A percentile compares a stretch with the other conserved stretches of the same genome.
Conservation (phyloP, 768 basidiomycete species). For the Tylopilus felleus region DNA sequence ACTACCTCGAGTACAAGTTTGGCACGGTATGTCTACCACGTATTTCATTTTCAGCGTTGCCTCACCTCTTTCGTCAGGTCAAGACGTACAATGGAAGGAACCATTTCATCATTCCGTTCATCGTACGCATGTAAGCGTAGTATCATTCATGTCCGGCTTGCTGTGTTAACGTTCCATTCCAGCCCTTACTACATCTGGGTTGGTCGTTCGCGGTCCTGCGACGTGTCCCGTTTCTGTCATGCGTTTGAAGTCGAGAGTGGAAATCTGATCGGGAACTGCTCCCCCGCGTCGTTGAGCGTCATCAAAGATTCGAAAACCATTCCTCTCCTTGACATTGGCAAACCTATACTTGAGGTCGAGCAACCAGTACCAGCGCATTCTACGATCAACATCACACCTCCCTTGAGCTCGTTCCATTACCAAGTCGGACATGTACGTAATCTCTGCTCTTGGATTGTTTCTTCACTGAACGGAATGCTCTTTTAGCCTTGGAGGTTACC, state of each 20-base stretch:
- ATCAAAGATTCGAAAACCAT: slow-evolving; percentile 36
- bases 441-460: not conserved
- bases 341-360: slow-evolving; percentile 31
- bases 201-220: slow-evolving; percentile 60
- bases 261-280: slow-evolving; percentile 52
- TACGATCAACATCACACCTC: slow-evolving; percentile 49
- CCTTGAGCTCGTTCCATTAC: slow-evolving; percentile 63
- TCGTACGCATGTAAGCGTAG: slow-evolving; percentile 54
- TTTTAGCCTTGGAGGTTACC: slow-evolving; percentile 62
- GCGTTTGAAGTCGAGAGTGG: slow-evolving; percentile 64
- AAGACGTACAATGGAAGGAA: slow-evolving; percentile 75
- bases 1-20: slow-evolving; percentile 77
- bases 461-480: not conserved
- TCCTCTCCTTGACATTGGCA: slow-evolving; percentile 42
- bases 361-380: slow-evolving; percentile 19
- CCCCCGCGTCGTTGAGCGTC: slow-evolving; percentile 36
- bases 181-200: slow-evolving; percentile 77
- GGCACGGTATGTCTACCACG: slow-evolving; percentile 49
- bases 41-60: not conserved
- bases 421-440: slow-evolving; percentile 45
- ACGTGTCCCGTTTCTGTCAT: slow-evolving; percentile 52
- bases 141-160: not conserved
- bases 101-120: slow-evolving; percentile 61
- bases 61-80: slow-evolving; percentile 31
- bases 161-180: not conserved